Evolutionary conservation across 75 land plant species (phyloP).

Genomic region (Cupressus sempervirens): DNA sequence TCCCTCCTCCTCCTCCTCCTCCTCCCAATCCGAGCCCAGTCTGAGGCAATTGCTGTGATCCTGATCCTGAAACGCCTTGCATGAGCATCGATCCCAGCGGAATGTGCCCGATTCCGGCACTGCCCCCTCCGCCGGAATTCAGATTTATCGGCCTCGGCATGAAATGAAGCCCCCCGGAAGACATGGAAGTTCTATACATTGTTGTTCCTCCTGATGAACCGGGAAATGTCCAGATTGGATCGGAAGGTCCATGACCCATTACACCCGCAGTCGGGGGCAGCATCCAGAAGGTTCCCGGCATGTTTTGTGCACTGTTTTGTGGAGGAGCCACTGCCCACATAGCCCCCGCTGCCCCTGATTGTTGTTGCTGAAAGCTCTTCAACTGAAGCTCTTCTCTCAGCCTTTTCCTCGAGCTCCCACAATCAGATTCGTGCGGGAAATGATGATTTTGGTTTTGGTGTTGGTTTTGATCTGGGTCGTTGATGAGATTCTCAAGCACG

Average conservation of each 20-base stretch:
- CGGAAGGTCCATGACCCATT: constrained; percentile 28
- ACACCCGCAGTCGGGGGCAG: constrained; percentile 51
- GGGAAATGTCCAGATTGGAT: constrained; percentile 70
- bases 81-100: constrained; percentile 28
- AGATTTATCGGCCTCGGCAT: constrained; percentile 26
- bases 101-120: constrained; percentile 49
- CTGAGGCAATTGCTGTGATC: constrained; percentile 31
- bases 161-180: constrained; percentile 50
- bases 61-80: constrained; percentile 34
- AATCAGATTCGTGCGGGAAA: background rate
- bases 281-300: constrained; percentile 80
- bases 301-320: constrained; percentile 22
- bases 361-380: background rate
- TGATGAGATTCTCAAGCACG: background rate
- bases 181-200: constrained; percentile 50
- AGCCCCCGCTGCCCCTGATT: background rate
- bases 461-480: background rate
- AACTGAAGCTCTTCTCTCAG: background rate
- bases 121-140: constrained; percentile 16
- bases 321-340: constrained; percentile 54
- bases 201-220: constrained; percentile 22
- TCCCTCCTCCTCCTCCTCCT: constrained; percentile 20
- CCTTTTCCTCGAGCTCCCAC: constrained; percentile 7
- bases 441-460: background rate
- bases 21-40: constrained; percentile 21